Base-by-base conservation (phyloP, 1,284 basidiomycete species). In the Agroathelia rolfsii region DNA sequence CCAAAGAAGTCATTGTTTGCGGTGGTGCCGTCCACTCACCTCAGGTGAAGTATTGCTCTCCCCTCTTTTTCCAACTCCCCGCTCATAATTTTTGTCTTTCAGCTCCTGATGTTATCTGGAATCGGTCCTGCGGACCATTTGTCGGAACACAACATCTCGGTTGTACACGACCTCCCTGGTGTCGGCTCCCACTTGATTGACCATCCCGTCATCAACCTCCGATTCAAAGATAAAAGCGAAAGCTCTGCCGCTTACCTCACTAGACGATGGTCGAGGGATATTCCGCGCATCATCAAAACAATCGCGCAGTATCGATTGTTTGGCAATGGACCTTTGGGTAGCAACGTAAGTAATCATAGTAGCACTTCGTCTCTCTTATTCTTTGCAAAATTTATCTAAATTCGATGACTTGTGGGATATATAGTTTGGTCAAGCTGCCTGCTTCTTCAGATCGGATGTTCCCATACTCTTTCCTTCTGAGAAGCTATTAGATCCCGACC, bases 81-180 rank as follows among this genome's bases (percentile, higher is more conserved):
- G 34, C 24, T 15, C 30, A 15, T n/a, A 10, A 16, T 13, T n/a
- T 15, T 10, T 15, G 23, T 42, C 30, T 18, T 16, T 3, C 50
- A 85, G 61, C 67, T 86, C 24, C 64, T 88, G 9, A 66, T 83
- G 61, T 61, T 82, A 20, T 79, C 76, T 11, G 82, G 82, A 4
- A 51, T 83, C 14, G 80, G 80, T 0, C 71, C 76, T 13, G 60
- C 61, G 3, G 52, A 58, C 11, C 62, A 78, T 14, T 62, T 83
- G n/a, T 41, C 54, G 6, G 47, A 57, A 21, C 56, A 68, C 36
- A 44, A 48, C 6, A 73, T 82, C 18, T 58, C 65, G 0, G 35
- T 54, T 9, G 45, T 77, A 1, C 50, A 62, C 23, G 67, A 79
- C 40, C 57, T 71, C 3, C 66, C 72, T 0, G 70, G 67, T 6